Base-by-base conservation (phyloP, 1,139 yeast genomes). In the Arxiozyma slooffiae region DNA sequence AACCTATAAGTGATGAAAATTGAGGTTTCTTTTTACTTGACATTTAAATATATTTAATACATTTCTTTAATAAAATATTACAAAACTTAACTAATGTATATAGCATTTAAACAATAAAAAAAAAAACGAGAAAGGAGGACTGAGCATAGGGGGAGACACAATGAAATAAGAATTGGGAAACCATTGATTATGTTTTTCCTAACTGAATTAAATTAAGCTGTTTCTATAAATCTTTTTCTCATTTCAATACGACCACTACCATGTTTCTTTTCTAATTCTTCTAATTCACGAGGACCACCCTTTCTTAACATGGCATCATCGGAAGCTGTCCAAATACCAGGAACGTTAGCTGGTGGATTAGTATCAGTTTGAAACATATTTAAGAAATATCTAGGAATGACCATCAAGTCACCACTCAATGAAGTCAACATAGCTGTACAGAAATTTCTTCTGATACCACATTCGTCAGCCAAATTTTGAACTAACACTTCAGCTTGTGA, bases 311-410 rank as follows among this genome's bases (percentile, higher is more conserved):
- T 60, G 18, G 60, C 66, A 53, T 76, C 80, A 62, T 76, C 77
- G 46, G 71, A 74, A 38, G 69, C 65, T 1, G 79, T 75, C 79
- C 79, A 76, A 48, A 76, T 73, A 40, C 79, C 79, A 18, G 74
- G 69, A 21, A 71, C 70, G 49, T 73, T 64, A 49, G 62, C 58
- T 51, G 78, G 75, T 2, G 77, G 75, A 50, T 74, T 69, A 40
- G 69, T 69, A 22, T 74, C 75, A 34, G 73, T 68, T 50, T 70
- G 66, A 47, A 76, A 66, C 60, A 74, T 75, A 48, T 70, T 61
- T 48, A 72, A 64, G 51, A 76, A 69, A 49, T 74, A 76, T 47
- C 73, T 71, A 48, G 76, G 71, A 50, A 76, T 72, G 22, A 73
- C 65, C 52, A 70, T 67, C 44, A 75, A 62, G 60, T 75, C 78